Percentiles rank a stretch among this genome's conserved stretches.
Conservation (phyloP, 148 eudicot genomes). For the Rheum nobile region DNA sequence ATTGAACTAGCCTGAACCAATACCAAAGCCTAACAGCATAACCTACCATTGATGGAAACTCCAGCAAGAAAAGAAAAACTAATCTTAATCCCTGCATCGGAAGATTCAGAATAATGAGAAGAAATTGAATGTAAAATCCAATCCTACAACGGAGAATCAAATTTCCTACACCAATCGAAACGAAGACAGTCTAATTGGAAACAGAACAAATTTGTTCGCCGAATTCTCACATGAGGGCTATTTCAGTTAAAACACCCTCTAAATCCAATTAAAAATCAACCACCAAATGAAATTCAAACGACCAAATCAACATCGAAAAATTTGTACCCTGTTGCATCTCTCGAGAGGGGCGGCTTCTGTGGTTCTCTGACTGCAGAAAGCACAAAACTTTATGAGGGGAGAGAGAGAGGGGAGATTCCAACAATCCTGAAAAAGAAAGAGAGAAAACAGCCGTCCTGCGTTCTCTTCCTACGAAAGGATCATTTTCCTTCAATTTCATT, state of each 20-base stretch:
- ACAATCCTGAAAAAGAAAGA: conserved; percentile 4
- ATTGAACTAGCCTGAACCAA: neutral
- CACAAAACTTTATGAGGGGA: neutral
- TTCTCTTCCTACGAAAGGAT: neutral
- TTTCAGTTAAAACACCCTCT: neutral
- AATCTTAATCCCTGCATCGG: neutral
- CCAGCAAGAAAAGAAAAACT: neutral
- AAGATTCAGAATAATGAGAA: neutral
- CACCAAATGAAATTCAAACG: neutral
- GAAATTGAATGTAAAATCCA: conserved; percentile 1
- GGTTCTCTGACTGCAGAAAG: conserved; percentile 3
- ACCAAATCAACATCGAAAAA: neutral
- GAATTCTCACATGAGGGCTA: neutral
- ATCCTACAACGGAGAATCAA: neutral
- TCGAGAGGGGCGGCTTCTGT: neutral
- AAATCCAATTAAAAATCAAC: neutral
- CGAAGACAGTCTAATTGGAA: neutral
- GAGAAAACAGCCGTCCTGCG: neutral
- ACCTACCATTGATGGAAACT: neutral
- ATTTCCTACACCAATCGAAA: neutral
- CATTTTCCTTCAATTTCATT: neutral
- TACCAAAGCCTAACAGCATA: neutral
- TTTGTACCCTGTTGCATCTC: neutral
- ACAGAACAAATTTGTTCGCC: neutral
- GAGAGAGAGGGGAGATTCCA: conserved; percentile 6